Base-by-base conservation (phyloP, 2,329 filamentous ascomycete genomes). In the Paecilomyces variotii region DNA sequence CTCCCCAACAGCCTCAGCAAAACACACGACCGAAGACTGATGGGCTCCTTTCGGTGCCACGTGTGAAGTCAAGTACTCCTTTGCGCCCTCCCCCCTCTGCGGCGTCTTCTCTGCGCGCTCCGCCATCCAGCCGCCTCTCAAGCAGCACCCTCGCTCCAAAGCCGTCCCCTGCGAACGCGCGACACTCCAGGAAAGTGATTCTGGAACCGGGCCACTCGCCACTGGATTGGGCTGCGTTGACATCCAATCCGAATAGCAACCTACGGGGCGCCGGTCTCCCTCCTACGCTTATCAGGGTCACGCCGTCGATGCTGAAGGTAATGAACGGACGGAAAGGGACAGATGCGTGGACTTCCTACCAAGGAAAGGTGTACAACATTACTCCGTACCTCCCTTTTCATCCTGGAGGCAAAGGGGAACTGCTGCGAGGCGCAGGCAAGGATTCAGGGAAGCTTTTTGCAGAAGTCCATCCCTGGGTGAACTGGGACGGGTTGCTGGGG, bases 341-440 rank as follows among this genome's bases (percentile, higher is more conserved):
- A 61, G 90, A 96, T 67, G 91, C 92, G 0, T 99, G 94, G 94
- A 95, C 89, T 60, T 89, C 86, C 1, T 87, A 96, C 61, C 88
- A 90, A 60, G 92, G 93, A 1, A 89, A 89, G 68, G 93, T 97
- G 28, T 99, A 97, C 76, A 97, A 97, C 69, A 87, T 99, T 59
- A 88, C 87, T 0, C 91, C 93, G 0, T 99, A 97, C 70, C 72
- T 91, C 35, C 86, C 89, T 1, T 99, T 91, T 70, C 94, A 99
- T 72, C 94, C 94, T 0, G 94, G 94, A 25, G 94, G 79, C 3
- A 78, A 80, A 63, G 76, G 80, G 26, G 85, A 89, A 67, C 77
- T 85, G 73, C 79, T 87, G 53, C 78, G 82, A 28, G 80, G 81
- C n/a, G 85, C 84, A 0, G 87, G 87, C 1, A 80, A 86, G 64